Percentiles rank a stretch among this genome's conserved stretches.
These are phyloP conservation scores for Cordyceps militaris DNA, from an alignment of 2,329 filamentous ascomycete genomes.

Conservation along the genomic window DNA sequence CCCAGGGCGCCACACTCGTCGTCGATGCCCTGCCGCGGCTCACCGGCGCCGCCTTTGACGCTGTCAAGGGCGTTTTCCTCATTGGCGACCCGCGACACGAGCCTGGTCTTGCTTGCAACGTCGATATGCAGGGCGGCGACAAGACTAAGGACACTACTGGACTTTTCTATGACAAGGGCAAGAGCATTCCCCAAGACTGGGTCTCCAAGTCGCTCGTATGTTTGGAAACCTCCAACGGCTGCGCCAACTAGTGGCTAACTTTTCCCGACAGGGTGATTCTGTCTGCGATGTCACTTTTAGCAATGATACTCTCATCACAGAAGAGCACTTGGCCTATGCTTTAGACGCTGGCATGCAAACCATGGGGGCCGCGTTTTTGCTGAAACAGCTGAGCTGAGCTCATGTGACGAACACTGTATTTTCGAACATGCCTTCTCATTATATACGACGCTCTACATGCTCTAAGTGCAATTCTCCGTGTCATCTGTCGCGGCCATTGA, in stretches of 20 bases:
- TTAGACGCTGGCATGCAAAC: not conserved
- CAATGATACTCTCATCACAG: not conserved
- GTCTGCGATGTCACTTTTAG: slow-evolving; percentile 5
- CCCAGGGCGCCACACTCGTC: slow-evolving; percentile 12
- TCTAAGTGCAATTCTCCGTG: not conserved
- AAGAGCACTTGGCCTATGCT: slow-evolving; percentile 2
- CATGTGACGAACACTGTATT: not conserved
- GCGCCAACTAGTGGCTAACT: not conserved
- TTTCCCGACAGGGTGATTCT: slow-evolving; percentile 8
- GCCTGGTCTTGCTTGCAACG: slow-evolving; percentile 13
- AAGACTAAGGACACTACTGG: not conserved
- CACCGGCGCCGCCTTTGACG: slow-evolving; percentile 8
- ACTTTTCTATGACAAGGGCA: not conserved
- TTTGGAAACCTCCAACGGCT: not conserved
- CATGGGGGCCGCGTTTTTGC: slow-evolving; percentile 10
- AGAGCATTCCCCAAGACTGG: slow-evolving; percentile 9
- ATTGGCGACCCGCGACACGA: slow-evolving; percentile 12
- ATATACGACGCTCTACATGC: not conserved
- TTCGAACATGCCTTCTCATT: not conserved
- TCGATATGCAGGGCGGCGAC: slow-evolving; percentile 12
- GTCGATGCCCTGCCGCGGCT: slow-evolving; percentile 12
- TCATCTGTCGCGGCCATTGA: not conserved
- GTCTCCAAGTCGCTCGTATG: slow-evolving; percentile 11
- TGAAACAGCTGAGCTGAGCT: slow-evolving; percentile 3
- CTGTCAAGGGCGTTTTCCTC: slow-evolving; percentile 14